Evolutionary conservation across 2,329 filamentous ascomycete genomes (phyloP), one percentile per base, ranked within the genome.

Genomic region (Hymenotorrendiella dingleyae): DNA sequence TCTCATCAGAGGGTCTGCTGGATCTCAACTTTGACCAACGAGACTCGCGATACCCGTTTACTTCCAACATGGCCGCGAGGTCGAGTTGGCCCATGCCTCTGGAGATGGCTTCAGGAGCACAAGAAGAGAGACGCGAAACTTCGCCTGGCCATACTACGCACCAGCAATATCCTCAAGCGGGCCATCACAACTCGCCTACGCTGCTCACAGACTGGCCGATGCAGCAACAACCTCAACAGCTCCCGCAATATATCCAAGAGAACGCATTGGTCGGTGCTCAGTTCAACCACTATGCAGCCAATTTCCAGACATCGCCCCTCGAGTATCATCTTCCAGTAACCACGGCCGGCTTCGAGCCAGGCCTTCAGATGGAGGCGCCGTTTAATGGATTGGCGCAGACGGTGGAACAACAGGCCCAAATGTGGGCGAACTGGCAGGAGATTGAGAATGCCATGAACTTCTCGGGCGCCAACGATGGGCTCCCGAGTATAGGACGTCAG

Each of bases 381-480:
- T 89, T 84, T 64, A 68, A 63, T 55, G 64, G 67, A 46, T 71
- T 82, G 61, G 71, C 74, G 23, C 68, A 75, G 32, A 72, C 79
- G 53, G 73, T 79, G 33, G 73, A 77, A 43, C 63, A 69, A n/a
- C n/a, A n/a, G n/a, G 65, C 73, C 12, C 71, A 73, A 66, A 78
- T 70, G 61, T 86, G 70, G 82, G 78, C 82, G 37, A 82, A 84
- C 53, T 89, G 84, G 80, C 81, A 87, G 50, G 88, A 94, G 58
- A 85, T 94, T 56, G 80, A 85, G 54, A 73, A 77, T 45, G 80
- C 83, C 60, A 74, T 84, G 64, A 67, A 75, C 19, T 73, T 72
- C 53, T 66, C 68, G 6, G 55, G 57, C 33, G 62, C 64, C n/a
- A 54, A 52, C 27, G 65, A 71, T 47, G 71, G 74, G 27, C 64